A percentile compares a stretch with the other conserved stretches of the same genome.
Evolutionary conservation across 164 flowering plant genomes (phyloP).

Genomic region (Tetracentron sinense): DNA sequence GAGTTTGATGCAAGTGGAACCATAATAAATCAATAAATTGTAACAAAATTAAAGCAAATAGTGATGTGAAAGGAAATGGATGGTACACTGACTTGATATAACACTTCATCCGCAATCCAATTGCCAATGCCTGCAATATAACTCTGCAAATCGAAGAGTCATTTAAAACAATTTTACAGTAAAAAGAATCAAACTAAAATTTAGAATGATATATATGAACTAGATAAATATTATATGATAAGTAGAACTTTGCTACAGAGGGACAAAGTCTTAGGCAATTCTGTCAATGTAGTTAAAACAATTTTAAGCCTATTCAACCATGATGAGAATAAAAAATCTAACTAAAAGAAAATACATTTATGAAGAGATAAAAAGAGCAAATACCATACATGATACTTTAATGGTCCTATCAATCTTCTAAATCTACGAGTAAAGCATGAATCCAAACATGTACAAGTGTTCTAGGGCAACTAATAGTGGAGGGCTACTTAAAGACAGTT

Average conservation of each 20-base stretch:
- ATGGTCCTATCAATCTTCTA: too few relatives aligned
- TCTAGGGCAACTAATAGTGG: too few relatives aligned
- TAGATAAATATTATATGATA: neutral
- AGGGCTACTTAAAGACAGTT: too few relatives aligned
- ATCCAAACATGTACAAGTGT: too few relatives aligned
- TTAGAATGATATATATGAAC: neutral
- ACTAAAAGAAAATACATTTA: too few relatives aligned
- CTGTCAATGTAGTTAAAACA: neutral
- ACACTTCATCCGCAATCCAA: conserved; percentile 98
- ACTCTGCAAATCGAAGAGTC: conserved; percentile 48
- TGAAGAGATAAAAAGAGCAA: too few relatives aligned
- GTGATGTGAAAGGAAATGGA: neutral
- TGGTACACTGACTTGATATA: conserved; percentile 67
- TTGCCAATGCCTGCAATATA: conserved; percentile 91
- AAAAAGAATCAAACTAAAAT: neutral
- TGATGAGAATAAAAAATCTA: too few relatives aligned
- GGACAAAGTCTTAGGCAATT: neutral
- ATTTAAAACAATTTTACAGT: neutral
- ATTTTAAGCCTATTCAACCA: neutral
- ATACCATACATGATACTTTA: too few relatives aligned
- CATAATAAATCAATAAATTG: too few relatives aligned
- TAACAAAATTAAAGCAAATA: neutral
- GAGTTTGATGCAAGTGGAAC: too few relatives aligned
- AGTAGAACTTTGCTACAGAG: neutral
- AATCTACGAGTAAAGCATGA: too few relatives aligned